Evolutionary conservation across 2,329 filamentous ascomycete species (phyloP).

Genomic region (Calonectria montana): DNA sequence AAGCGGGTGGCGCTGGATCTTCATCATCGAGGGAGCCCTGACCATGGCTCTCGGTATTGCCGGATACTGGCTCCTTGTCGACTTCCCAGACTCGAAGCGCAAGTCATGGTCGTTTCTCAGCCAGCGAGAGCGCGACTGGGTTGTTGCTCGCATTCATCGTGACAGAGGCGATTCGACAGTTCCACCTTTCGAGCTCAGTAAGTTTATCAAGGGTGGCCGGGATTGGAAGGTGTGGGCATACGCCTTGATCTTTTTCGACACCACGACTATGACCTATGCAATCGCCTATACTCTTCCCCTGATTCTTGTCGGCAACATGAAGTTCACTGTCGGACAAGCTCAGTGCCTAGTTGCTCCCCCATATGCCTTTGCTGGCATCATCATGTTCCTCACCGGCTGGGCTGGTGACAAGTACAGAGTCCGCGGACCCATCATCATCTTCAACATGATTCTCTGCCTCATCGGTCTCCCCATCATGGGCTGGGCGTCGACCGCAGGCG

Average conservation of each 20-base stretch:
- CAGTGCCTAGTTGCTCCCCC: slow-evolving; percentile 80
- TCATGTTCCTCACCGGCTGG: slow-evolving; percentile 71
- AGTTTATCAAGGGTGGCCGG: slow-evolving; percentile 58
- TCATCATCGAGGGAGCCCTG: slow-evolving; percentile 65
- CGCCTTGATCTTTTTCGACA: slow-evolving; percentile 70
- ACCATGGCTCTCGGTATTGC: slow-evolving; percentile 63
- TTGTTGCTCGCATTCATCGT: slow-evolving; percentile 64
- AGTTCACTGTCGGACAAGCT: slow-evolving; percentile 70
- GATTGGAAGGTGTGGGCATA: slow-evolving; percentile 73
- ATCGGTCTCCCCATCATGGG: slow-evolving; percentile 80
- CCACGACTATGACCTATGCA: slow-evolving; percentile 79
- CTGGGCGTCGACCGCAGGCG: slow-evolving; percentile 65
- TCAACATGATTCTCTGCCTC: slow-evolving; percentile 74
- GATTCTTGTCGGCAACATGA: slow-evolving; percentile 73
- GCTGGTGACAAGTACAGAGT: slow-evolving; percentile 74
- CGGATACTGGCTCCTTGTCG: slow-evolving; percentile 69
- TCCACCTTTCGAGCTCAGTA: slow-evolving; percentile 61
- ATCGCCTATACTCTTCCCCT: slow-evolving; percentile 84
- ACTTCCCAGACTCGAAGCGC: slow-evolving; percentile 70
- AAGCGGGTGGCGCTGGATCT: slow-evolving; percentile 76
- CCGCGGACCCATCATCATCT: slow-evolving; percentile 73
- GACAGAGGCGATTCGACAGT: slow-evolving; percentile 69
- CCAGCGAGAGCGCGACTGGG: slow-evolving; percentile 61
- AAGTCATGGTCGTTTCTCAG: slow-evolving; percentile 65
- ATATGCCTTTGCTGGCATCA: slow-evolving; percentile 72